Conservation (phyloP, 2,329 filamentous ascomycete species). For the Metarhizium rileyi region DNA sequence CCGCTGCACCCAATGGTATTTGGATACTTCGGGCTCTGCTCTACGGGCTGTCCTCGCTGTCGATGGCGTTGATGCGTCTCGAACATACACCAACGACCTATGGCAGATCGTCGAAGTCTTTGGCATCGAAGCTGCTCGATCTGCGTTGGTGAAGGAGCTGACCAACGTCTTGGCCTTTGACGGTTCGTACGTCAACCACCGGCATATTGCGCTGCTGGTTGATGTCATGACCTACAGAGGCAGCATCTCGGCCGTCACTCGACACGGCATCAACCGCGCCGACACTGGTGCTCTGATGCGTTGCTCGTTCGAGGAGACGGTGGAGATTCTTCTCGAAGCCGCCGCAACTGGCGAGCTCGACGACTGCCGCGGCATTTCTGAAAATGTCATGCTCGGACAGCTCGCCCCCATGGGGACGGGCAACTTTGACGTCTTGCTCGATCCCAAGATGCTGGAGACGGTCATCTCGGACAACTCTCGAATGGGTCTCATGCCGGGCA, state of each 20-base stretch:
- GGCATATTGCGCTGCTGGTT: conserved; percentile 86
- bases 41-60: conserved; percentile 77
- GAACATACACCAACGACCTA: conserved; percentile 92
- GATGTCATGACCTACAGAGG: conserved; percentile 98
- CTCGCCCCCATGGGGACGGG: conserved; percentile 95
- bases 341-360: conserved; percentile 91
- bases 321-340: conserved; percentile 94
- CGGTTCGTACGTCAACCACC: conserved; percentile 98
- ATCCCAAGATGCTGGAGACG: conserved; percentile 91
- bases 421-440: conserved; percentile 86
- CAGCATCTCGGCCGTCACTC: conserved; percentile 88
- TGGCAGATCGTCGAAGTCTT: conserved; percentile 92
- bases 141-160: conserved; percentile 78
- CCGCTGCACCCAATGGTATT: conserved; percentile 82
- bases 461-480: conserved; percentile 88
- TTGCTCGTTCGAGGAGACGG: conserved; percentile 98
- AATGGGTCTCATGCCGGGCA: conserved; percentile 70
- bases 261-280: conserved; percentile 96
- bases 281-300: conserved; percentile 98
- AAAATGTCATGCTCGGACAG: conserved; percentile 97
- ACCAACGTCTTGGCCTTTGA: conserved; percentile 93
- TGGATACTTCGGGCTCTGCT: conserved; percentile 88
- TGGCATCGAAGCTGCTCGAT: conserved; percentile 88
- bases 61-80: conserved; percentile 74
- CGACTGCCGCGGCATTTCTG: conserved; percentile 94